Base-by-base conservation (phyloP, 352 stramenopile genomes). In the Stephanocyclus meneghinianus region DNA sequence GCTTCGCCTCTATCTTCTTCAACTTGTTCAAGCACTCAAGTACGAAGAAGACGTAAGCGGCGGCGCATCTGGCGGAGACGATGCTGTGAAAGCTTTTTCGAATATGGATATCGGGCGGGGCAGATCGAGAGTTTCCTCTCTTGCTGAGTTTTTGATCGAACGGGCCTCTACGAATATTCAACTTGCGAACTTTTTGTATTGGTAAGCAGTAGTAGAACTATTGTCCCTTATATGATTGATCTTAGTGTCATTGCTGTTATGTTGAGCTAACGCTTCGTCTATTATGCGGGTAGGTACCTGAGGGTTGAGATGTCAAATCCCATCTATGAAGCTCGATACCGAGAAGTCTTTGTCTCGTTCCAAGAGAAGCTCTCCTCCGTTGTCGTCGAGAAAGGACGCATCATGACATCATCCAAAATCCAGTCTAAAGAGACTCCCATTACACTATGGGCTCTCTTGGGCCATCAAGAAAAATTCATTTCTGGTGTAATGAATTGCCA, bases 111-210 rank as follows among this genome's bases (percentile, higher is more conserved):
- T 1, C 40, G 42, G 37, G 26, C 53, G 53, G 35, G 18, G 32
- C n/a, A 51, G n/a, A 18, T 16, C 48, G 11, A 45, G 69, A 62
- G 72, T 86, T 6, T 90, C 84, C 30, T 92, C 89, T 8, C 70
- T 99, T 4, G 96, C 95, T 51, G 89, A 88, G 37, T 99, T 99
- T 85, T 83, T 99, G 30, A 98, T 99, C 74, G 90, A 95, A 53
- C 92, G 97, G 18, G 97, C 96, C 11, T 95, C 93, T 42, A 93
- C 87, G 26, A 98, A 97, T 70, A 95, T 98, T 66, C 91, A 98
- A 65, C 94, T 99, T 79, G 96, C 97, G 32, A 99, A 98, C 76
- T 99, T 98, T 67, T 95, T 99, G n/a, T 99, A 98, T 74, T 99
- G 96, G 84, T 81, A 53, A 76, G 94, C 96, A 95, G 56, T 60